Base-by-base conservation (phyloP, 169 alveolate genomes). In the Eimeria mitis region DNA sequence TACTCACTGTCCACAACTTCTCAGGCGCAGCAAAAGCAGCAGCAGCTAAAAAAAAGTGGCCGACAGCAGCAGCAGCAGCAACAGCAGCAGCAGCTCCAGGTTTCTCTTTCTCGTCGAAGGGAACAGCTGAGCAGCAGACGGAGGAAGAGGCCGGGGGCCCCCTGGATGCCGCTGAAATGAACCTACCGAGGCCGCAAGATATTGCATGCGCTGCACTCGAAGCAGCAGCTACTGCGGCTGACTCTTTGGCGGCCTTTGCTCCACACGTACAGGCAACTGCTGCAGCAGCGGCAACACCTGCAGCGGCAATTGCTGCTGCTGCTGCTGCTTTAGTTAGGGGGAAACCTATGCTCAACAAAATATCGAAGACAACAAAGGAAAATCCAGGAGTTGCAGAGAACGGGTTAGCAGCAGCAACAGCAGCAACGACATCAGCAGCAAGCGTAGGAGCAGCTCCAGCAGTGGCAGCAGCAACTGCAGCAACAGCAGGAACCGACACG, bases 291-390 rank as follows among this genome's bases (percentile, higher is more conserved):
- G 75, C 47, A 34, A 13, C 79, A 47, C 70, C 44, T n/a, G 89
- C 44, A 14, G 87, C 54, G 11, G 31, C 83, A 31, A 40, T 28
- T 44, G n/a, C 89, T 78, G 70, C 89, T 49, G 68, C 89, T 81
- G 89, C 49, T 81, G 89, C 68, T 81, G 70, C 73, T 25, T 23
- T 21, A 1, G 68, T 40, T 11, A 19, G 6, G 63, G 71, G 31
- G 52, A 31, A 81, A 7, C 21, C 89, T 19, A 56, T 4, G 70
- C 70, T n/a, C 73, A 23, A 49, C 49, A 81, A 25, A 25, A 31
- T n/a, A 6, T 49, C 44, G 23, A 28, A 14, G 71, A 52, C 19
- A 81, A 52, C 70, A 52, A 52, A 5, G 34, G 21, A 21, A 52
- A 34, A 47, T 7, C 44, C 61, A 21, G 23, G 16, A 21, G 8